Evolutionary conservation across 371 early-diverging fungal genomes (phyloP), one percentile per base, ranked within the genome.

Genomic region (Rhizopus microsporus): DNA sequence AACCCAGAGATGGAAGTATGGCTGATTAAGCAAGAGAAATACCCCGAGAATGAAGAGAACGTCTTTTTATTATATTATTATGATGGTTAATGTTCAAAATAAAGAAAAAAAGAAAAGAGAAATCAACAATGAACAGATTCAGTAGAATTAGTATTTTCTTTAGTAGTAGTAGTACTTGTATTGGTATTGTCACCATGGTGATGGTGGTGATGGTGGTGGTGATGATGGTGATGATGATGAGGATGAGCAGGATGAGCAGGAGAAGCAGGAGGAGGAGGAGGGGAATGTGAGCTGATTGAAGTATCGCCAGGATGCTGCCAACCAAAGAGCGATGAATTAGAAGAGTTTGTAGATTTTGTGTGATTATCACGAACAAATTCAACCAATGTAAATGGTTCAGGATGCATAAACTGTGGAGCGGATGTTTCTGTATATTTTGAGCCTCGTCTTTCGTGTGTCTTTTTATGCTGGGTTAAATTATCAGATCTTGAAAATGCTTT

Each of bases 401-500:
- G 57, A 32, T 57, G 57, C 42, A 57, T 57, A 29, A 50, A 51
- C 7, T 37, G 43, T n/a, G 53, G 54, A 16, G 48, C 23, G 16
- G 37, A 13, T 40, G 54, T 17, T 32, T 45, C 56, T 39, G 45
- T 38, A n/a, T 60, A 62, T 46, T 46, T 55, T 46, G 68, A 68
- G 8, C 59, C 67, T 7, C 74, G 75, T 61, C 71, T 66, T 54
- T 82, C 83, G 69, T 85, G 85, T 5, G 81, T 83, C 59, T 85
- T 85, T 57, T 74, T 63, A 57, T 85, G 85, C 57, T 85, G 85
- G 3, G 83, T 79, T 43, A 85, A 66, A 57, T 88, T 88, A 57
- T 94, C 94, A 63, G 87, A 89, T 39, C 94, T 76, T 7, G 91
- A 87, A 67, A 93, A 93, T 6, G 81, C 77, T 62, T 92, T 92